A percentile compares a stretch with the other conserved stretches of the same genome.
Evolutionary conservation across 495 filamentous ascomycete species (phyloP).

Genomic region (Elaphomyces granulatus): DNA sequence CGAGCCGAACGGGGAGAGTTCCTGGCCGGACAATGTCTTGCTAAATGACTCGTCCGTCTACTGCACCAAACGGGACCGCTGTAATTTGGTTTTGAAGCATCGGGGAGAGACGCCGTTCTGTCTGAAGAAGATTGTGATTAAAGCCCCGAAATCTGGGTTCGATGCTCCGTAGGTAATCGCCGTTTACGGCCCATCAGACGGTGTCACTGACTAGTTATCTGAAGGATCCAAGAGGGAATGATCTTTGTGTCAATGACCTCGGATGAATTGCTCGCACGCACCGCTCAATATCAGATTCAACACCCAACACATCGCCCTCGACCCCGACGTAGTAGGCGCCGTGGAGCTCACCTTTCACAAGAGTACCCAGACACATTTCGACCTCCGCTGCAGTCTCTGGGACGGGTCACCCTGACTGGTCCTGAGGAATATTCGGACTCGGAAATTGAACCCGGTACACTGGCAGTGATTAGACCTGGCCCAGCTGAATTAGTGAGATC

Average conservation of each 20-base stretch:
- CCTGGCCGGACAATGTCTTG: conserved; percentile 67
- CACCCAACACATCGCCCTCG: conserved; percentile 31
- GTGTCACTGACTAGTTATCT: conserved; percentile 7
- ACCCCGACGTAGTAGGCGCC: conserved; percentile 16
- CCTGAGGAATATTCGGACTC: conserved; percentile 13
- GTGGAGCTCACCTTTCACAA: conserved; percentile 23
- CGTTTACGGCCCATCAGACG: background rate
- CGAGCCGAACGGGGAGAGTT: conserved; percentile 38
- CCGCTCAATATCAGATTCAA: conserved; percentile 62
- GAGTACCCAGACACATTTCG: conserved; percentile 28
- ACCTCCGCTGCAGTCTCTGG: conserved; percentile 22
- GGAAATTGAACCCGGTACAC: conserved; percentile 10
- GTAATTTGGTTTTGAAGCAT: conserved; percentile 74
- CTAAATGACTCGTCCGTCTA: conserved; percentile 73
- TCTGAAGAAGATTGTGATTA: conserved; percentile 74
- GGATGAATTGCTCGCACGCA: conserved; percentile 58
- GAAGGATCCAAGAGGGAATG: conserved; percentile 82
- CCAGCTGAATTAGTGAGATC: no score
- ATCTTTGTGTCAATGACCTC: conserved; percentile 78
- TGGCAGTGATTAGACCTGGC: no score
- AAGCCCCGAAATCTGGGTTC: conserved; percentile 66
- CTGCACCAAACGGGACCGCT: conserved; percentile 68
- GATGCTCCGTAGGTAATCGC: conserved; percentile 60
- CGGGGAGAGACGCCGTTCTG: conserved; percentile 63
- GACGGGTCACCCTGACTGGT: conserved; percentile 14